Percentiles rank a stretch among this genome's conserved stretches.
phyloP scores from a whole-genome alignment of 1,284 basidiomycete genomes.

The Boletellus deceptivus region DNA sequence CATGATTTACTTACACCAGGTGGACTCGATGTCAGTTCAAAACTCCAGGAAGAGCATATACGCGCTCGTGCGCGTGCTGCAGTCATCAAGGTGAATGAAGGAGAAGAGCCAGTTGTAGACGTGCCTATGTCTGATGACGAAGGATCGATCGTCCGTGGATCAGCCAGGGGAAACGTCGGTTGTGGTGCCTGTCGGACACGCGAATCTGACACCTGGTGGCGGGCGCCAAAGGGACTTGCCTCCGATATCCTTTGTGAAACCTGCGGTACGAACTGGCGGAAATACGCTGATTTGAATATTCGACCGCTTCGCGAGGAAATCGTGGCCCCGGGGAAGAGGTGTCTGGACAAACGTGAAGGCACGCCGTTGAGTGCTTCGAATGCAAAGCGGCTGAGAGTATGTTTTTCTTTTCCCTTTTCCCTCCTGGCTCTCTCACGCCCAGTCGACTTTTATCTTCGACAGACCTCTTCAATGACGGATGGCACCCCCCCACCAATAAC shows the following conservation, averaged over 20 bases:
- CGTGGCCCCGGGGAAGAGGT: constrained; percentile 44
- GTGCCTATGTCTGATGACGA: constrained; percentile 65
- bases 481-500: constrained; percentile 53
- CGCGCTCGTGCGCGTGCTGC: constrained; percentile 48
- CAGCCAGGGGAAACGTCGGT: constrained; percentile 52
- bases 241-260: constrained; percentile 74
- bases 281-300: constrained; percentile 84
- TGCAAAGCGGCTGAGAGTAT: constrained; percentile 68
- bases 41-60: constrained; percentile 64
- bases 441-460: constrained; percentile 1
- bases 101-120: constrained; percentile 36
- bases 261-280: constrained; percentile 82
- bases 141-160: constrained; percentile 63
- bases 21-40: constrained; percentile 41
- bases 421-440: no score
- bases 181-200: constrained; percentile 80
- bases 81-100: constrained; percentile 42
- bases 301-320: constrained; percentile 68
- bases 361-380: constrained; percentile 64
- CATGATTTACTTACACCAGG: constrained; percentile 13
- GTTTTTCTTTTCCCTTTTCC: not conserved
- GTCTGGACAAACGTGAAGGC: constrained; percentile 71
- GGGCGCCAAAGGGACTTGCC: constrained; percentile 75
- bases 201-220: constrained; percentile 81
- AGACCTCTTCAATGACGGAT: constrained; percentile 55